phyloP scores from a whole-genome alignment of 1,284 basidiomycete species.

The Schizophyllum commune region DNA sequence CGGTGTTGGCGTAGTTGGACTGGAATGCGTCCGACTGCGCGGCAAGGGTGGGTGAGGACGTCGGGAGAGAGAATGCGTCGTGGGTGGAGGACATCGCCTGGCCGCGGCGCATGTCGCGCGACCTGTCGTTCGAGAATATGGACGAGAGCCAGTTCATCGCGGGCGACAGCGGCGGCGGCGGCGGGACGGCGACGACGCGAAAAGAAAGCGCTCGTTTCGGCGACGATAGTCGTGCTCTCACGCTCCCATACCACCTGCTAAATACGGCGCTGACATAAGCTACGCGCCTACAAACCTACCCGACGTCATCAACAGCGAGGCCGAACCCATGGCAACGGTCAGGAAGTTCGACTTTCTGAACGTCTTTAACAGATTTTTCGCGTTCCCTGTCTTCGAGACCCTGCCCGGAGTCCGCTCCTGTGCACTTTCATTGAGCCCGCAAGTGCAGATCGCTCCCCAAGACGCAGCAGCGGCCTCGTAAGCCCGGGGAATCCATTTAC shows the following conservation, averaged over 20 bases:
- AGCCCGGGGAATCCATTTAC: too few species aligned
- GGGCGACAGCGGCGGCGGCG: neutral
- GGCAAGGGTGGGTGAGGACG: constrained; percentile 51
- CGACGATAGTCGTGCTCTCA: neutral
- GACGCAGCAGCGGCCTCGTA: too few species aligned
- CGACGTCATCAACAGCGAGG: neutral
- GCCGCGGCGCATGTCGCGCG: constrained; percentile 41
- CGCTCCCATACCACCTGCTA: neutral
- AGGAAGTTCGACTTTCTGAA: neutral
- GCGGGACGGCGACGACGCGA: neutral
- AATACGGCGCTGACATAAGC: neutral
- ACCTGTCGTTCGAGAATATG: constrained; percentile 45
- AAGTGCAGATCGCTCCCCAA: too few species aligned
- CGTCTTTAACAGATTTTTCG: neutral
- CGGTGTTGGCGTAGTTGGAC: constrained; percentile 40
- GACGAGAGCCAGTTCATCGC: constrained; percentile 66
- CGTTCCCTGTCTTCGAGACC: too few species aligned
- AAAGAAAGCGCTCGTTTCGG: neutral
- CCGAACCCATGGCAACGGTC: neutral
- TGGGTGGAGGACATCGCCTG: constrained; percentile 65
- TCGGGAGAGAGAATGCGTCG: constrained; percentile 73
- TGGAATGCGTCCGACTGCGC: constrained; percentile 52
- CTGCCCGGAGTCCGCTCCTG: neutral
- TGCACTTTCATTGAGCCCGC: neutral
- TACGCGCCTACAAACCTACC: neutral